phyloP scores from a whole-genome alignment of 176 grass and related monocot genomes.

The Oryza longistaminata region DNA sequence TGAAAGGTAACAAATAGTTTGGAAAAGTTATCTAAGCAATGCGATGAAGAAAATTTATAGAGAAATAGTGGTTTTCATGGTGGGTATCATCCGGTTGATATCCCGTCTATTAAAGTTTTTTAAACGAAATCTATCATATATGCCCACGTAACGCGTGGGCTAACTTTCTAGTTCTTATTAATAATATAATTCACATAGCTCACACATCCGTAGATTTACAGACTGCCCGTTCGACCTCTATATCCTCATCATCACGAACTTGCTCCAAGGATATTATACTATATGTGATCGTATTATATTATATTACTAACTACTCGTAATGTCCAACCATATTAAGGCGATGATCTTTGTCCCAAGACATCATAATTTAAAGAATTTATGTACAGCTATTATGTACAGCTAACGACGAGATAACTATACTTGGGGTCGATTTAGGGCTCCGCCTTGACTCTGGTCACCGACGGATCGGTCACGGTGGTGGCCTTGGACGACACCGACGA shows the following conservation, averaged over 20 bases:
- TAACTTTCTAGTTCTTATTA: no score
- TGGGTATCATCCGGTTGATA: no score
- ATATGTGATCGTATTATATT: not conserved
- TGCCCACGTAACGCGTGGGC: no score
- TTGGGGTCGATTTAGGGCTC: conserved; percentile 12
- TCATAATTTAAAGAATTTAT: conserved; percentile 12
- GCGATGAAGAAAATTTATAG: no score
- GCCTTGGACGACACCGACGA: not conserved
- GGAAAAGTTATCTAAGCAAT: no score
- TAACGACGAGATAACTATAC: conserved; percentile 6
- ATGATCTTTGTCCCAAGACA: conserved; percentile 8
- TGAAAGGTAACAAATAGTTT: no score
- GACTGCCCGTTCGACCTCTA: not conserved
- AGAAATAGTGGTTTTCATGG: no score
- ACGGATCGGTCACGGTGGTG: not conserved
- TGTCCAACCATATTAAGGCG: not conserved
- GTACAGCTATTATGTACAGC: conserved; percentile 42
- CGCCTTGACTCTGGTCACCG: conserved; percentile 11
- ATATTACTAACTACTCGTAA: no score
- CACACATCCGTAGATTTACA: conserved; percentile 25
- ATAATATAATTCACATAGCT: not conserved
- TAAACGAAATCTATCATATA: no score
- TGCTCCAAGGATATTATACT: conserved; percentile 42
- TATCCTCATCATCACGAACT: conserved; percentile 43
- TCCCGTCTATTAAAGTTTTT: no score